Conservation (phyloP, 2,329 filamentous ascomycete genomes). For the Pestalotiopsis sp. region DNA sequence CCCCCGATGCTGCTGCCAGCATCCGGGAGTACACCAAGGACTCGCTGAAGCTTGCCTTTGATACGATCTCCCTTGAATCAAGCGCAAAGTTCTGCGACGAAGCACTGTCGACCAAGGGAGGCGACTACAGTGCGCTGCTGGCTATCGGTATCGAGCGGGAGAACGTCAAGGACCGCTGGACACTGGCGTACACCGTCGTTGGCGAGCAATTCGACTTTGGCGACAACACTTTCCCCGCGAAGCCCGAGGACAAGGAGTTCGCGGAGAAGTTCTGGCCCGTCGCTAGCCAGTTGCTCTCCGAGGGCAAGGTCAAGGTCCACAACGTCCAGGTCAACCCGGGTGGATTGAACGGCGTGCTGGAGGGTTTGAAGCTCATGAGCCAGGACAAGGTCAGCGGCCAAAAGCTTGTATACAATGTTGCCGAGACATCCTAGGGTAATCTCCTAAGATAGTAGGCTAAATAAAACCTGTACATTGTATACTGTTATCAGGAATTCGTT, state of each 20-base stretch:
- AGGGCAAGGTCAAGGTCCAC: constrained; percentile 2
- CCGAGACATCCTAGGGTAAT: not conserved
- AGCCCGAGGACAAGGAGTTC: not conserved
- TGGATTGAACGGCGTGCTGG: not conserved
- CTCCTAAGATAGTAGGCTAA: too few relatives aligned
- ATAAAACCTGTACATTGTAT: too few relatives aligned
- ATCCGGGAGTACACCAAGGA: not conserved
- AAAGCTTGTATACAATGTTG: constrained; percentile 3
- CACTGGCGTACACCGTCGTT: not conserved
- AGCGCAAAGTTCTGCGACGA: not conserved
- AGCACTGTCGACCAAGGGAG: not conserved
- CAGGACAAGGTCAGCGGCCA: not conserved
- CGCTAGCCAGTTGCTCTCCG: not conserved
- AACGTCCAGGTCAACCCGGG: not conserved
- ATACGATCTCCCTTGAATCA: not conserved
- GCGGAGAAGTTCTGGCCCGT: not conserved
- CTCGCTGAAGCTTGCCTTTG: not conserved
- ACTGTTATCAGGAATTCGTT: too few relatives aligned
- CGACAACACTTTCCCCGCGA: not conserved
- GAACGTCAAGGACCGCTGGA: not conserved
- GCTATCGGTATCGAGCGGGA: not conserved
- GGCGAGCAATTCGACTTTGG: not conserved
- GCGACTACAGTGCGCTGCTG: not conserved
- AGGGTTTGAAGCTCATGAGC: not conserved
- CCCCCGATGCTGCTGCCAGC: not conserved